Evolutionary conservation across 1,139 yeast genomes (phyloP), one percentile per base, ranked within the genome.

Genomic region (Pichia sp.): DNA sequence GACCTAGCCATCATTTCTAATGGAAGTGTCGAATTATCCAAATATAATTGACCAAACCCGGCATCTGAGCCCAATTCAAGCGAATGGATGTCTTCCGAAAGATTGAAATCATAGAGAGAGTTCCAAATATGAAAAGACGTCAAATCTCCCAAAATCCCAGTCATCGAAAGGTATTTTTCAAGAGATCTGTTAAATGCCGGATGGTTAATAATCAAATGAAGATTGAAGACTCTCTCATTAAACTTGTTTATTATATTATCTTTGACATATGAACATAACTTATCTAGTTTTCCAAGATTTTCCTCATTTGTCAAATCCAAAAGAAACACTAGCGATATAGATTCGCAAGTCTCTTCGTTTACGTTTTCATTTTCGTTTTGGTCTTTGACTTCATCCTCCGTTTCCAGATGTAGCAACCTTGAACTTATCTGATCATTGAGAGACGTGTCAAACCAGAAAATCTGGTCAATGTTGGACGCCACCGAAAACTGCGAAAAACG

Each of bases 61-160:
- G 58, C 58, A 29, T 47, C 28, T 9, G 45, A 41, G 31, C 53
- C 35, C 3, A 36, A 41, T 35, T 61, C 57, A 23, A 64, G 43
- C 8, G 61, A 56, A 7, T 62, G 42, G 23, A 64, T 43, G 45
- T 59, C 61, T 3, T 52, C 43, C 11, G 47, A 62, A 44, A 55
- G 38, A 16, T 44, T 44, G 29, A 36, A 27, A 27, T 36, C 7
- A 55, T 33, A 1, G 58, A 59, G 5, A 46, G 44, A 29, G 52
- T 49, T 9, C 66, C 66, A 64, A 28, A 53, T 45, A 41, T 52
- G 55, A 7, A 57, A 37, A 9, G 49, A 43, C 27, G 47, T 38
- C 23, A 77, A 59, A 43, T 75, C 75, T 6, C 76, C 72, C 32
- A 61, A 60, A 9, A 72, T 57, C 9, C 69, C 64, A 47, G 66